Evolutionary conservation across 805 yeast species (phyloP).

Genomic region (Ogataea ramenticola): DNA sequence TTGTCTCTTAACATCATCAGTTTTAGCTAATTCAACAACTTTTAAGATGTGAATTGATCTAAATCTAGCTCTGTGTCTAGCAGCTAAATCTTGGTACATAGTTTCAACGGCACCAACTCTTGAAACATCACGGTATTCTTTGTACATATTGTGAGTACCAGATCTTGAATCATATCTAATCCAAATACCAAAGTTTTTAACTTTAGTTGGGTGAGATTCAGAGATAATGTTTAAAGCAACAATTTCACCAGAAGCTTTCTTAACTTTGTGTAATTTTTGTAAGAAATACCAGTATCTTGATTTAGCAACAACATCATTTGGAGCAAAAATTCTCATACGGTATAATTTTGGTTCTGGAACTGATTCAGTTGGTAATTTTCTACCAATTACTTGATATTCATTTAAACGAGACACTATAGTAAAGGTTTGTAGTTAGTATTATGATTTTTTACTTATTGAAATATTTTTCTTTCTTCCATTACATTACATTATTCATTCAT

Average conservation of each 20-base stretch:
- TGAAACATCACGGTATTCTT: constrained; percentile 99
- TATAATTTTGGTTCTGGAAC: constrained; percentile 99
- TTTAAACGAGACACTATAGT: constrained; percentile 83
- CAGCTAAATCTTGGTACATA: constrained; percentile 99
- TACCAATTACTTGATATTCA: constrained; percentile 99
- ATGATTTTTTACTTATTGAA: no score
- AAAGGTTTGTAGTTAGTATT: constrained; percentile 10
- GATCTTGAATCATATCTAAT: constrained; percentile 99
- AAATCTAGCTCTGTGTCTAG: constrained; percentile 99
- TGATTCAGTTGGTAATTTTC: constrained; percentile 98
- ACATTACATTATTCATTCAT: no score
- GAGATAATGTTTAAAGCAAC: constrained; percentile 85
- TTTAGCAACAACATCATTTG: constrained; percentile 98
- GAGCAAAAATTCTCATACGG: constrained; percentile 99
- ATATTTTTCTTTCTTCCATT: no score
- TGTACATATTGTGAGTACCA: constrained; percentile 99
- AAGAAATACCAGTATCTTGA: constrained; percentile 99
- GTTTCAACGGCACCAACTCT: constrained; percentile 98
- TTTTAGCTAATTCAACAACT: constrained; percentile 97
- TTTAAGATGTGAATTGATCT: constrained; percentile 98
- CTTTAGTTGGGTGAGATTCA: constrained; percentile 98
- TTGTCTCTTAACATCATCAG: constrained; percentile 98
- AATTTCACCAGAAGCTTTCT: constrained; percentile 99
- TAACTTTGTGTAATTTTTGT: constrained; percentile 98
- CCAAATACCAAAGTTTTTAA: constrained; percentile 99